Evolutionary conservation across 1,284 basidiomycete species (phyloP).

Genomic region (Cutaneotrichosporon cavernicola): DNA sequence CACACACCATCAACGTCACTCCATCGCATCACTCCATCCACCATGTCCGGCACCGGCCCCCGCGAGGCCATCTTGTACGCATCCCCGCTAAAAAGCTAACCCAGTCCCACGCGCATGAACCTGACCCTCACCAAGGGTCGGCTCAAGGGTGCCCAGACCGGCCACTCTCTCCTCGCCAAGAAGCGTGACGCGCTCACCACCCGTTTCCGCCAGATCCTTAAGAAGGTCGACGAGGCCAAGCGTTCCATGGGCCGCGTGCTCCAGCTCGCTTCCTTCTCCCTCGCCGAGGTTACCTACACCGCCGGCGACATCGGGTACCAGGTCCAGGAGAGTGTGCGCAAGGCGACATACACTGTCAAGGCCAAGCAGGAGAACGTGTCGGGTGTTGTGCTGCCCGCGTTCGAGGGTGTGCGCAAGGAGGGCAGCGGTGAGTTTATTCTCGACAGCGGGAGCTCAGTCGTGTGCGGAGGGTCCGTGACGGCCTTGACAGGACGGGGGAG

Average conservation of each 20-base stretch:
- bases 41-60: conserved; percentile 82
- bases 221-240: conserved; percentile 96
- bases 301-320: conserved; percentile 97
- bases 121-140: conserved; percentile 90
- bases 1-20: conserved; percentile 8
- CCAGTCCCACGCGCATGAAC: conserved; percentile 81
- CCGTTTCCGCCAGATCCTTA: conserved; percentile 82
- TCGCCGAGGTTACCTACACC: conserved; percentile 97
- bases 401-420: conserved; percentile 80
- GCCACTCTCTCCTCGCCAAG: conserved; percentile 94
- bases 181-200: conserved; percentile 95
- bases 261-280: conserved; percentile 96
- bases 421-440: conserved; percentile 65
- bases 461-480: no score
- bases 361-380: conserved; percentile 98
- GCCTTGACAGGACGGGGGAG: no score
- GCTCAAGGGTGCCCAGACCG: conserved; percentile 94
- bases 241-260: conserved; percentile 98
- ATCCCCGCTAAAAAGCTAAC: conserved; percentile 9
- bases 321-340: conserved; percentile 65
- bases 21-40: conserved; percentile 18
- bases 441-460: no score
- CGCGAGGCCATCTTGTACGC: conserved; percentile 79
- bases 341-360: conserved; percentile 87
- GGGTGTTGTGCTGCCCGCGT: conserved; percentile 94